These are phyloP conservation scores for Aspergillus conjunctus DNA, from an alignment of 495 filamentous ascomycete genomes.

Conservation along the genomic window DNA sequence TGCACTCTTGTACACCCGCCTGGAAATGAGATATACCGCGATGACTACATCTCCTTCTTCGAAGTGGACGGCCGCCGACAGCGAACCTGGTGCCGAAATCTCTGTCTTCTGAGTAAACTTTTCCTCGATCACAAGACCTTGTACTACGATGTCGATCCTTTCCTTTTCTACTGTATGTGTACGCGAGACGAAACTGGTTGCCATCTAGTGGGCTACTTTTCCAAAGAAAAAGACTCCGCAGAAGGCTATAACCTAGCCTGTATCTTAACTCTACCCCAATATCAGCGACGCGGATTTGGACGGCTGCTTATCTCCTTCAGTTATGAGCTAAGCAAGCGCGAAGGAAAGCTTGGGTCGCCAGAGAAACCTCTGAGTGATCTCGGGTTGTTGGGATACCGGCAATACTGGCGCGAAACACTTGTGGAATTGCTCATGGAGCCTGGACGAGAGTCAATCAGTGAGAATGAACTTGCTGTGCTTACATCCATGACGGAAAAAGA, in stretches of 20 bases:
- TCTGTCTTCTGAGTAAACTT: conserved; percentile 91
- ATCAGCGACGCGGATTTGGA: conserved; percentile 91
- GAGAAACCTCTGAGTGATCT: conserved; percentile 96
- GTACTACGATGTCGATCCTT: conserved; percentile 99
- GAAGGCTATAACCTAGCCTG: conserved; percentile 98
- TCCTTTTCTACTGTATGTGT: conserved; percentile 98
- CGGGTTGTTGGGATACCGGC: conserved; percentile 86
- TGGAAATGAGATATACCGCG: conserved; percentile 97
- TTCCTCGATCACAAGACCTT: conserved; percentile 99
- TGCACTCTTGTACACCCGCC: conserved; percentile 92
- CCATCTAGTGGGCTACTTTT: conserved; percentile 95
- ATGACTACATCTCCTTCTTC: conserved; percentile 92
- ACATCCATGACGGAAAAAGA: conserved; percentile 95
- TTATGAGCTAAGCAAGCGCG: conserved; percentile 94
- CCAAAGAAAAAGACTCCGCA: conserved; percentile 95
- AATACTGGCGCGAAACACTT: conserved; percentile 95
- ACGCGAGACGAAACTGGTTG: conserved; percentile 82
- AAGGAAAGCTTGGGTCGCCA: conserved; percentile 89
- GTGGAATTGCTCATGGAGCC: conserved; percentile 74
- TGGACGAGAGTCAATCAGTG: conserved; percentile 64
- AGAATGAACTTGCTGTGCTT: conserved; percentile 75
- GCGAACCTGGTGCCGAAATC: conserved; percentile 93
- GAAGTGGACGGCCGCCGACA: conserved; percentile 97
- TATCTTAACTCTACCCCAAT: conserved; percentile 94
- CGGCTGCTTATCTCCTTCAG: conserved; percentile 94